Base-by-base conservation (phyloP, 768 basidiomycete genomes). In the Boletus tylopilopsis region DNA sequence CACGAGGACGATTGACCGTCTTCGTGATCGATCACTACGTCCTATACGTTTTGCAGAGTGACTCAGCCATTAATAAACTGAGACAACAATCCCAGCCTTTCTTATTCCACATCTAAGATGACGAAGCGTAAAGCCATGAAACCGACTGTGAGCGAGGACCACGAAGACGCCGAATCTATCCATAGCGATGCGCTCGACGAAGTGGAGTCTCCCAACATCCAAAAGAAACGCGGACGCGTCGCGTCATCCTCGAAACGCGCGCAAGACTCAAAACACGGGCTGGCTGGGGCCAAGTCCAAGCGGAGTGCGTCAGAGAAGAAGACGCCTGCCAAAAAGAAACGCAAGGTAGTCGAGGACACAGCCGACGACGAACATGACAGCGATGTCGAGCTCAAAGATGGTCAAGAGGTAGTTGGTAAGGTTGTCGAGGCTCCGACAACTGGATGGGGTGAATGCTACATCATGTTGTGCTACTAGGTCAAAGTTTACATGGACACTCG, bases 361-460 rank as follows among this genome's bases (percentile, higher is more conserved):
- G 33, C 22, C 11, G 45, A 55, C 7, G 63, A 59, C 4, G 67
- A 66, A 15, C 52, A 72, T 15, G 73, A 72, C 2, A 71, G 63
- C 21, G 76, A 75, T 3, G 51, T 70, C 19, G 76, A 78, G 3
- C 63, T 85, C 48, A 73, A 75, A 44, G 82, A 87, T 6, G 85
- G 85, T 0, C 81, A 85, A 58, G 77, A 84, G 62, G 63, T 90
- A 9, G 84, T 89, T 1, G 92, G 92, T 0, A 73, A 69, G 11
- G 84, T 94, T 11, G 81, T 94, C 12, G 73, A 89, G 51, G 92
- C 91, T 12, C 91, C 91, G 0, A 90, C 76, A 57, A 82, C 82
- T 0, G 93, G 93, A n/a, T 77, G 77, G 70, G 89, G 90, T 87
- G 47, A 39, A 25, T 42, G n/a, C n/a, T n/a, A n/a, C n/a, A n/a